phyloP scores from a whole-genome alignment of 1,284 basidiomycete genomes.

The Fistulinella cinereoalba region DNA sequence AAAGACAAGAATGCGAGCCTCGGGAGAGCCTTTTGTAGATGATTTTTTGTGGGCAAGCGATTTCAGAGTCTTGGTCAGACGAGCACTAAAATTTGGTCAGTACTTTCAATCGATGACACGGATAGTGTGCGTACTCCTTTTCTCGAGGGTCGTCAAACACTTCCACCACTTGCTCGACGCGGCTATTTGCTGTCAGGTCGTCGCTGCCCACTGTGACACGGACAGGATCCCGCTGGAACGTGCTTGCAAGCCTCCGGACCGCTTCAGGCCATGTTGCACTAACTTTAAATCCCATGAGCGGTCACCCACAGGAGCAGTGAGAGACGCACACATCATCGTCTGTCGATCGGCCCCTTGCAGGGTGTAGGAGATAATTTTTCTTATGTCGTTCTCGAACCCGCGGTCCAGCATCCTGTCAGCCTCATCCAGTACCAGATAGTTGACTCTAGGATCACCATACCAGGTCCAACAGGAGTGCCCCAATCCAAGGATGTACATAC shows the following conservation, averaged over 20 bases:
- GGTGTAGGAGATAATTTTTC: conserved; percentile 83
- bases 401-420: conserved; percentile 98
- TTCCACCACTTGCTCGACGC: conserved; percentile 83
- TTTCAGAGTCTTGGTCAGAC: conserved; percentile 64
- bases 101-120: neutral
- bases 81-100: conserved; percentile 47
- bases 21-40: conserved; percentile 43
- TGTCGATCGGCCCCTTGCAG: conserved; percentile 69
- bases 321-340: conserved; percentile 84
- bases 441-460: conserved; percentile 53
- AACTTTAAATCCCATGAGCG: conserved; percentile 46
- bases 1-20: conserved; percentile 86
- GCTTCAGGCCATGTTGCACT: conserved; percentile 98
- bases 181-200: conserved; percentile 91
- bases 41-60: conserved; percentile 65
- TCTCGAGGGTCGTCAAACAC: conserved; percentile 86
- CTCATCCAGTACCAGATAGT: conserved; percentile 94
- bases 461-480: neutral
- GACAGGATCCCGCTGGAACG: conserved; percentile 86
- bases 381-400: conserved; percentile 98
- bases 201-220: conserved; percentile 95
- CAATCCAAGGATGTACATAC: conserved; percentile 40
- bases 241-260: conserved; percentile 89
- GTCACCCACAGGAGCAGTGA: neutral
- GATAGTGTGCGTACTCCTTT: conserved; percentile 78